These are phyloP conservation scores for Posidonia australis DNA, from an alignment of 106 monocot species.

Conservation along the genomic window DNA sequence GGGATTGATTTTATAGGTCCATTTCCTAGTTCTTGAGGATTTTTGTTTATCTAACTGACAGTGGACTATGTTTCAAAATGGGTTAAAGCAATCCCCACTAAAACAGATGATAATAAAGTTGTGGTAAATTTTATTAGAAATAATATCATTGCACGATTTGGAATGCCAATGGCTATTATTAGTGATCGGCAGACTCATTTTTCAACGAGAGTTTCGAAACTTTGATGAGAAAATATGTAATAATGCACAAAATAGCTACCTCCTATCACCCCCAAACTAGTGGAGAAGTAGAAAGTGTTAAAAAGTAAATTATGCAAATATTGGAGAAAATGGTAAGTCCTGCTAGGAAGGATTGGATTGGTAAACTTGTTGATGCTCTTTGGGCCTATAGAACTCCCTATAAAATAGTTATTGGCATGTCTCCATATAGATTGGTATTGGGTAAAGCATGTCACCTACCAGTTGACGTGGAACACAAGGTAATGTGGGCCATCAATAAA, in stretches of 20 bases:
- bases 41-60: not conserved
- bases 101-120: not conserved
- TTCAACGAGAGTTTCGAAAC: not conserved
- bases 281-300: too few relatives aligned
- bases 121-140: not conserved
- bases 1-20: not conserved
- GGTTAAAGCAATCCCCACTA: not conserved
- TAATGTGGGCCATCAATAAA: too few relatives aligned
- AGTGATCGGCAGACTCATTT: not conserved
- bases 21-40: not conserved
- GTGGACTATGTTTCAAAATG: constrained; percentile 1
- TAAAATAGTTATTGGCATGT: too few relatives aligned
- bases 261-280: too few relatives aligned
- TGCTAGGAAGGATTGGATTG: not conserved
- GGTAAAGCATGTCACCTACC: too few relatives aligned
- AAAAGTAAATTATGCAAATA: not conserved
- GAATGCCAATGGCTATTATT: not conserved
- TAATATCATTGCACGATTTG: constrained; percentile 2
- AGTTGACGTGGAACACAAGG: too few relatives aligned
- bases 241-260: too few relatives aligned
- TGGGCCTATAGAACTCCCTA: constrained; percentile 1
- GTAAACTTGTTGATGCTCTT: constrained; percentile 3
- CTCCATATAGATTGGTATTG: too few relatives aligned
- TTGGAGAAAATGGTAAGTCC: constrained; percentile 2
- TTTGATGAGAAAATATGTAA: too few relatives aligned